These are phyloP conservation scores for Lentinula sp. DNA, from an alignment of 768 basidiomycete genomes.

Conservation along the genomic window DNA sequence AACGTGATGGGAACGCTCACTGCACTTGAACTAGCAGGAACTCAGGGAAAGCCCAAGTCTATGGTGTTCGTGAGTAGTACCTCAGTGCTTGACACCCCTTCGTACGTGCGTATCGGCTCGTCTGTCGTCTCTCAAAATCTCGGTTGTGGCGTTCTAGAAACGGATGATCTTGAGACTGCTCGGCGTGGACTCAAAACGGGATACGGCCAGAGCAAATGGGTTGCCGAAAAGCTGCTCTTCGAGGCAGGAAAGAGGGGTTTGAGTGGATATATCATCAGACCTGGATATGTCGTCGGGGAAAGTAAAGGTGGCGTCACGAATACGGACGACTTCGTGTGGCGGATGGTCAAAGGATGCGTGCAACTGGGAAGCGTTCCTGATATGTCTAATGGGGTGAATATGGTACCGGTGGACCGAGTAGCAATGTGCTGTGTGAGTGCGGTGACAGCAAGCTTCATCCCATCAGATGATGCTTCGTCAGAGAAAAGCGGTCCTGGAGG, in stretches of 20 bases:
- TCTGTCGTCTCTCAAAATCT: constrained; percentile 34
- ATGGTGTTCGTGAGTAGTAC: constrained; percentile 94
- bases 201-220: constrained; percentile 98
- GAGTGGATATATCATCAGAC: constrained; percentile 80
- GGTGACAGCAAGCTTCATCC: constrained; percentile 49
- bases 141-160: constrained; percentile 73
- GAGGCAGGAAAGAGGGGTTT: constrained; percentile 88
- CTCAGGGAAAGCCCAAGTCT: constrained; percentile 59
- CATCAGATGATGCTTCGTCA: constrained; percentile 23
- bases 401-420: constrained; percentile 97
- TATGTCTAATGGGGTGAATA: constrained; percentile 97
- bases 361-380: constrained; percentile 96
- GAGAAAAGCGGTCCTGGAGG: constrained; percentile 20
- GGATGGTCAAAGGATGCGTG: constrained; percentile 95
- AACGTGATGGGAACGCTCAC: constrained; percentile 93
- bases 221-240: constrained; percentile 89
- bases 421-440: constrained; percentile 77
- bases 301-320: constrained; percentile 93
- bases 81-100: constrained; percentile 86
- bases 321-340: constrained; percentile 98
- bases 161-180: constrained; percentile 85
- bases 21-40: constrained; percentile 71
- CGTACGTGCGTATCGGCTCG: constrained; percentile 87
- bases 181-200: constrained; percentile 73
- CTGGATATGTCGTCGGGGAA: constrained; percentile 96